These are phyloP conservation scores for Nigrospora sphaerica DNA, from an alignment of 2,329 filamentous ascomycete genomes.

Conservation along the genomic window DNA sequence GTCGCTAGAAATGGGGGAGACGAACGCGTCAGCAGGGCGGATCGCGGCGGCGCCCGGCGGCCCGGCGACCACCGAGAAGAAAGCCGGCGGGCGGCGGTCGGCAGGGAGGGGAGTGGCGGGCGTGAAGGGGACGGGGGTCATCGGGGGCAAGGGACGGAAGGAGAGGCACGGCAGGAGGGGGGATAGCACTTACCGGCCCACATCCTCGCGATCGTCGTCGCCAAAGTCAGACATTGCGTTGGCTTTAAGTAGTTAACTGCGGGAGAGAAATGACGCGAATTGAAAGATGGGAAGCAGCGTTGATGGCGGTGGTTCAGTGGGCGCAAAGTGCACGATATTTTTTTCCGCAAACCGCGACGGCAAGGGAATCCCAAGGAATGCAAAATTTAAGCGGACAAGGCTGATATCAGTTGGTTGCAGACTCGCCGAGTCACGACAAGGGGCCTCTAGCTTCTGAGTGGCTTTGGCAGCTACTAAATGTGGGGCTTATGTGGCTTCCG, in stretches of 20 bases:
- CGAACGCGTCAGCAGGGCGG: background rate
- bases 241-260: background rate
- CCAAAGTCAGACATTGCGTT: constrained; percentile 66
- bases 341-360: too few species aligned
- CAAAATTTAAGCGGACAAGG: constrained; percentile 2
- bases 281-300: background rate
- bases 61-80: background rate
- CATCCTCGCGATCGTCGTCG: constrained; percentile 47
- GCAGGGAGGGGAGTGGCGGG: background rate
- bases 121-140: too few species aligned
- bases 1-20: constrained; percentile 37
- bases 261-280: background rate
- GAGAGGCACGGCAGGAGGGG: background rate
- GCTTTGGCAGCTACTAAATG: too few species aligned
- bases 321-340: too few species aligned
- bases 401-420: background rate
- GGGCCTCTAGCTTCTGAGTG: too few species aligned
- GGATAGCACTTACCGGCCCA: constrained; percentile 42
- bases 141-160: background rate
- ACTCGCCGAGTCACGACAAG: too few species aligned
- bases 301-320: background rate
- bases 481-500: too few species aligned
- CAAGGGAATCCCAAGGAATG: background rate
- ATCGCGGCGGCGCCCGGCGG: too few species aligned
- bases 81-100: background rate